Evolutionary conservation across 768 basidiomycete species (phyloP).

Genomic region (Rhodotorula kratochvilovae): DNA sequence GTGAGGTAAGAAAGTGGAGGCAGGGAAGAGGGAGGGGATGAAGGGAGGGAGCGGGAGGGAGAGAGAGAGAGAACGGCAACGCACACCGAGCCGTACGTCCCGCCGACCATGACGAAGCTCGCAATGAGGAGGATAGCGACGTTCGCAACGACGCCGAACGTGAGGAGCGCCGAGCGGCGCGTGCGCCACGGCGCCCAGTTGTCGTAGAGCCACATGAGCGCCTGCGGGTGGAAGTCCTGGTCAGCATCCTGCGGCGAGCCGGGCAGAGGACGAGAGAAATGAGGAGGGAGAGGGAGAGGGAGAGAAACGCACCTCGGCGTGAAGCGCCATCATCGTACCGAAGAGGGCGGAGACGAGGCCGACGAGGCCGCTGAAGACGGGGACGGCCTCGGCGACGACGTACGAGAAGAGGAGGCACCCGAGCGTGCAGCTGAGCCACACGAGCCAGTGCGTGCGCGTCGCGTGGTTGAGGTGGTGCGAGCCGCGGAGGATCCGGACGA

Average conservation of each 20-base stretch:
- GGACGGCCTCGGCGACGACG: conserved; percentile 36
- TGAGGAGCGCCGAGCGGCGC: not conserved
- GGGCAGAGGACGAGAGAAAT: not conserved
- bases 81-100: conserved; percentile 25
- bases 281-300: not conserved
- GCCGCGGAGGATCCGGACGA: conserved; percentile 40
- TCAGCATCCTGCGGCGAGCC: conserved; percentile 7
- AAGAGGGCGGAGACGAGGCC: conserved; percentile 41
- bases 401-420: conserved; percentile 34
- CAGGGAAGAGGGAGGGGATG: not conserved
- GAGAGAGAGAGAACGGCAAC: not conserved
- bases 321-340: conserved; percentile 35
- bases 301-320: conserved; percentile 3
- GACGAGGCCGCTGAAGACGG: conserved; percentile 24
- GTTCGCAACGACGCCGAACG: conserved; percentile 7
- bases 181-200: not conserved
- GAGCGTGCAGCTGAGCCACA: conserved; percentile 28
- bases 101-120: conserved; percentile 38
- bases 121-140: conserved; percentile 33
- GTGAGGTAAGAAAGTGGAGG: not conserved
- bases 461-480: conserved; percentile 34
- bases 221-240: not conserved
- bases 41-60: not conserved
- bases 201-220: conserved; percentile 36
- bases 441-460: conserved; percentile 35